Evolutionary conservation across 139 green algal genomes (phyloP).

Genomic region (Picochlorum sp.): DNA sequence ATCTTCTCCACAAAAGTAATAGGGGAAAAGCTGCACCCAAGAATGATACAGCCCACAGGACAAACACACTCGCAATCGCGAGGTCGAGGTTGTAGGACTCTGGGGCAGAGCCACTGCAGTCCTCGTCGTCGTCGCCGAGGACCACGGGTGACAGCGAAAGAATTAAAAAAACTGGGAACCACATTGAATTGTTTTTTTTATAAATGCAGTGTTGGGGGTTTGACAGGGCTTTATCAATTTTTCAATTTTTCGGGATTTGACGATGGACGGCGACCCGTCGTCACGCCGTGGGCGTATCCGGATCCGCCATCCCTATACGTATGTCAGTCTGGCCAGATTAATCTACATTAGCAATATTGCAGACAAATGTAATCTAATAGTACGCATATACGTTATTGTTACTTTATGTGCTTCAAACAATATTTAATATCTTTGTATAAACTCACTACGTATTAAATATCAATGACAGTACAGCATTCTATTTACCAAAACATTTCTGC

Average conservation of each 20-base stretch:
- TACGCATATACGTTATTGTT: no score
- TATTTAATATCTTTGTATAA: no score
- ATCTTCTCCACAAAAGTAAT: background rate
- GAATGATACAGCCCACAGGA: slow-evolving; percentile 3
- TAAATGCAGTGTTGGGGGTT: background rate
- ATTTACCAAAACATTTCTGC: background rate
- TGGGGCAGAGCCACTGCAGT: background rate
- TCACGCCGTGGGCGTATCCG: no score
- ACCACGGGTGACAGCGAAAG: background rate
- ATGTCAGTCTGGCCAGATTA: no score
- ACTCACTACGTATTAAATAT: no score
- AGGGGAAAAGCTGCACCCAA: background rate
- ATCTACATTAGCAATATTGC: no score
- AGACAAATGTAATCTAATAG: no score
- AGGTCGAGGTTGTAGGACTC: slow-evolving; percentile 2
- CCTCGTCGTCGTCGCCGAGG: background rate
- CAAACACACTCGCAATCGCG: slow-evolving; percentile 1
- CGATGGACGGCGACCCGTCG: no score
- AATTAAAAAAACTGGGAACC: background rate
- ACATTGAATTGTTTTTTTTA: background rate
- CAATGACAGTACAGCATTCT: background rate
- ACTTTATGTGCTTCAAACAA: no score
- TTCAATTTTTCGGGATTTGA: background rate
- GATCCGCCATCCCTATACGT: no score
- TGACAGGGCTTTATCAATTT: background rate